Evolutionary conservation across 176 grass and related monocot genomes (phyloP), one percentile per base, ranked within the genome.

Genomic region (Carex myosuroides): DNA sequence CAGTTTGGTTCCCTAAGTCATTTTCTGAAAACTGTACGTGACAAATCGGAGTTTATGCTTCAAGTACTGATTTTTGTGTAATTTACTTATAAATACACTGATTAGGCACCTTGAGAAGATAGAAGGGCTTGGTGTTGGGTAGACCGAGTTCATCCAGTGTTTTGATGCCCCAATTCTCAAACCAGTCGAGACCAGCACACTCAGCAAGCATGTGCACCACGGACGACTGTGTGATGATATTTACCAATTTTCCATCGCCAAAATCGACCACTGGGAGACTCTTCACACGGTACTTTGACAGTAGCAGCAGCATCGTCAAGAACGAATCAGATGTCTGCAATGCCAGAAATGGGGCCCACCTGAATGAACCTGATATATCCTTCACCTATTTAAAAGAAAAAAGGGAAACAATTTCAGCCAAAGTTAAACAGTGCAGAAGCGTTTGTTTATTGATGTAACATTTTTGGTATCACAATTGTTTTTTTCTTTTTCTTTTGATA

Each of bases 271-370:
- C 93, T 55, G 93, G 97, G 16, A 99, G 93, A 67, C 93, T 99
- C 81, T 99, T 99, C 91, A 99, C 91, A 86, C 93, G 90, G 81
- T 99, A 99, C 68, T 99, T 96, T 18, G 97, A 99, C 68, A 99
- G 86, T 60, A 99, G 87, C 52, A 99, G 80, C 72, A 99, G 65
- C 97, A 99, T 96, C 14, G 97, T 99, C 69, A 99, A 89, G 79
- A 99, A 94, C 11, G 97, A 94, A 80, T 99, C 97, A 54, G 97
- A 95, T 3, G 68, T 96, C 84, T 96, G 93, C 81, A 99, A 64
- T 10, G 97, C 97, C 81, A 99, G 93, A 92, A 99, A 99, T 54
- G 97, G 97, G 41, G 93, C 97, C 97, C 97, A 99, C 21, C 93
- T 79, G 59, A 99, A 99, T 84, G 89, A 92, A 54, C 91, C 93